Base-by-base conservation (phyloP, 1,284 basidiomycete species). In the Hypsizygus ulmarius region DNA sequence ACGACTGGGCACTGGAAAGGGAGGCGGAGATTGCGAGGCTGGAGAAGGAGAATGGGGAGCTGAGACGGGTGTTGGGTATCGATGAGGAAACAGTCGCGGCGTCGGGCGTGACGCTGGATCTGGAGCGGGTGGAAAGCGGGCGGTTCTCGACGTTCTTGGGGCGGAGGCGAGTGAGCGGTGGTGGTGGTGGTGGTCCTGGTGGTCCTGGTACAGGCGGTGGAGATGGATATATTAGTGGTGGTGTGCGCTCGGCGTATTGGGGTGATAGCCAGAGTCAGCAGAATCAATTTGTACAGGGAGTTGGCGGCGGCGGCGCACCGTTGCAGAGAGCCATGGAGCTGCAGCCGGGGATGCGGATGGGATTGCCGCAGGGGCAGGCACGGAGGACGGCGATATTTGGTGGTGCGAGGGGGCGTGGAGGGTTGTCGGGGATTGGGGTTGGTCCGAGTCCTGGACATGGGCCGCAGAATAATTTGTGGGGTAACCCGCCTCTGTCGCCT, bases 1-100 rank as follows among this genome's bases (percentile, higher is more conserved):
- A 54, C 16, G 92, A 96, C 67, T 94, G 93, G 89, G 83, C 88
- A 0, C 56, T 86, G 49, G 89, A 93, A 64, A 78, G 93, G 50
- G 93, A 96, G 64, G 73, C 73, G 56, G 92, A 96, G 70, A 88
- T 95, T 49, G 61, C 77, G 29, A 77, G 91, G 32, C 70, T 97
- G 30, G 83, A 88, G 63, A 72, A 71, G 47, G 94, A 96, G 70
- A 97, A 97, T 61, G 77, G 80, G 36, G 74, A 82, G 48, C 71
- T 97, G 43, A 74, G 94, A 47, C 75, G 77, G 59, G 66, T 86
- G 64, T 70, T 96, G 30, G 82, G 79, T 8, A 90, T 95, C 55
- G 84, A 89, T 65, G 62, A 70, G 36, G 72, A 66, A 14, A 74
- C 70, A 30, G 71, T 85, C 43, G 63, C 67, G 5, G 72, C 72